Evolutionary conservation across 768 basidiomycete genomes (phyloP).

Genomic region (Bullera alba): DNA sequence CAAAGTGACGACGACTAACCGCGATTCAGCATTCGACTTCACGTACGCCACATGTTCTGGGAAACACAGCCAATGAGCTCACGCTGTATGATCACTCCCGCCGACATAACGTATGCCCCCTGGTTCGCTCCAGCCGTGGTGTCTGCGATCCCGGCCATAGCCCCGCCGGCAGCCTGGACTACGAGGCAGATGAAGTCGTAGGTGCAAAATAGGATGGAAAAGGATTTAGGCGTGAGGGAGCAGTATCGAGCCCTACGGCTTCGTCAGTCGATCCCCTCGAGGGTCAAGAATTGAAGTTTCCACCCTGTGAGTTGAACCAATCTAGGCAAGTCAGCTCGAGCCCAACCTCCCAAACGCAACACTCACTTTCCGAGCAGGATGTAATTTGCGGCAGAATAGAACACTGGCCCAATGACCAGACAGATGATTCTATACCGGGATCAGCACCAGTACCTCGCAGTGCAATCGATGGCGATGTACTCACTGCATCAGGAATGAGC

Average conservation of each 20-base stretch:
- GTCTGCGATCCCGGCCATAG: conserved; percentile 50
- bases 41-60: not conserved
- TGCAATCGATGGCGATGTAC: no score
- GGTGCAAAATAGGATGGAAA: conserved; percentile 42
- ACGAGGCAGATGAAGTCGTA: conserved; percentile 57
- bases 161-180: conserved; percentile 63
- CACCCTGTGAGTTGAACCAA: conserved; percentile 50
- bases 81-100: conserved; percentile 60
- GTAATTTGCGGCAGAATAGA: conserved; percentile 56
- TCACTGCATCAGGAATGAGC: conserved; percentile 51
- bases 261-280: no score
- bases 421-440: conserved; percentile 55
- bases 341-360: not conserved
- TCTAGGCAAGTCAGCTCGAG: not conserved
- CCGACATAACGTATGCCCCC: conserved; percentile 55
- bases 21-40: not conserved
- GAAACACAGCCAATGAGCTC: conserved; percentile 12
- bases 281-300: no score
- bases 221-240: conserved; percentile 17
- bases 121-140: conserved; percentile 34
- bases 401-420: conserved; percentile 57
- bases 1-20: conserved; percentile 47
- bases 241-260: conserved; percentile 18
- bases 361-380: conserved; percentile 55
- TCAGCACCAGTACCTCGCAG: no score